A percentile compares a stretch with the other conserved stretches of the same genome.
Evolutionary conservation across 768 basidiomycete genomes (phyloP).

Genomic region (Naematelia encephala): DNA sequence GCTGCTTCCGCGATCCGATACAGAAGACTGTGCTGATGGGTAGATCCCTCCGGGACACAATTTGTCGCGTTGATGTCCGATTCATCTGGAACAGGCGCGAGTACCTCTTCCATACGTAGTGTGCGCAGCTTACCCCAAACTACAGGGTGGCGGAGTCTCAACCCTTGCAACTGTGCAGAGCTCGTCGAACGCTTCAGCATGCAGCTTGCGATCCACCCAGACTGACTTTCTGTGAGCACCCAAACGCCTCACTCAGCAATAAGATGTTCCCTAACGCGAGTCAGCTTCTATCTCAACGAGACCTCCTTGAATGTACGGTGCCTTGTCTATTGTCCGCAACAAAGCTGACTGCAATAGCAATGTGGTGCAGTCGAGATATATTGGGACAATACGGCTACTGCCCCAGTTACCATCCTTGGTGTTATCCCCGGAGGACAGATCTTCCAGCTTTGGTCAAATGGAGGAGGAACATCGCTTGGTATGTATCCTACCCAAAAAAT

Average conservation of each 20-base stretch:
- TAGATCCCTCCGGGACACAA: constrained; percentile 33
- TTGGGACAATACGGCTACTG: constrained; percentile 35
- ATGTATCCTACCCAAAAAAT: background rate
- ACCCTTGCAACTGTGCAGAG: constrained; percentile 26
- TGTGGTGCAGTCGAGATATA: constrained; percentile 34
- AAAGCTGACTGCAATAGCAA: constrained; percentile 18
- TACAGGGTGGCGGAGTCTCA: constrained; percentile 38
- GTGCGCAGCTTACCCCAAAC: background rate
- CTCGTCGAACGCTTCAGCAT: constrained; percentile 11
- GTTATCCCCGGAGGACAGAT: constrained; percentile 63
- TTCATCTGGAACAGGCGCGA: constrained; percentile 33
- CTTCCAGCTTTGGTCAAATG: constrained; percentile 51
- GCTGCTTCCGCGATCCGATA: background rate
- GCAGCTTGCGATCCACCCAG: constrained; percentile 17
- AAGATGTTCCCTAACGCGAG: constrained; percentile 3
- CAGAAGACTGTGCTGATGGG: background rate
- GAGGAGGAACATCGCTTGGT: constrained; percentile 23
- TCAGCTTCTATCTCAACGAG: constrained; percentile 41
- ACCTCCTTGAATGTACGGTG: constrained; percentile 31
- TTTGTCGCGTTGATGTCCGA: constrained; percentile 43
- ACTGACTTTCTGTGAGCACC: constrained; percentile 40
- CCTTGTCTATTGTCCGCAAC: background rate
- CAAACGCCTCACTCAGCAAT: background rate
- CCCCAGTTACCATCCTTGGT: constrained; percentile 53
- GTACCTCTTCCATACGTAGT: constrained; percentile 1